Evolutionary conservation across 768 basidiomycete genomes (phyloP).

Genomic region (Boletus speciosus): DNA sequence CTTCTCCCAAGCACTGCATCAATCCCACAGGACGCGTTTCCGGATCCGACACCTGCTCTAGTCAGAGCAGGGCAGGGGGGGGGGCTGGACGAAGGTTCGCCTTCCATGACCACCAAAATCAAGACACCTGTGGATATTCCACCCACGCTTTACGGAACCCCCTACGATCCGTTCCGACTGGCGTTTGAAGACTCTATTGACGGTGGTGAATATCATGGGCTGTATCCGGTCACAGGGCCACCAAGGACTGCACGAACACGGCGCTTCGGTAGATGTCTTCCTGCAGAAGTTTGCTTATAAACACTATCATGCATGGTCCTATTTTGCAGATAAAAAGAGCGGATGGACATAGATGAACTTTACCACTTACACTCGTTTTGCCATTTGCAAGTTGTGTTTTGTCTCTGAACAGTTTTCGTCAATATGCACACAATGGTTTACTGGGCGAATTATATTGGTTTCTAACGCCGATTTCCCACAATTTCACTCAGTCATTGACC

Average conservation of each 20-base stretch:
- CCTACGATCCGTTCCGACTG: conserved; percentile 22
- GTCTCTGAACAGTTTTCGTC: background rate
- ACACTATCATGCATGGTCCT: background rate
- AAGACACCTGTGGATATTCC: background rate
- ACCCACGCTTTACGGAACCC: conserved; percentile 3
- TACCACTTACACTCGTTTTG: background rate
- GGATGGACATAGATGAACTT: background rate
- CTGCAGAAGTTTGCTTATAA: conserved; percentile 12
- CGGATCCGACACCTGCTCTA: conserved; percentile 15
- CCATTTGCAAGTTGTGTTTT: background rate
- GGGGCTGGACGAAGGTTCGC: background rate
- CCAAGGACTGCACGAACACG: conserved; percentile 7
- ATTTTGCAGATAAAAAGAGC: background rate
- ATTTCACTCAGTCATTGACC: background rate
- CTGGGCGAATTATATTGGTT: no score
- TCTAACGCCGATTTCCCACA: conserved; percentile 16
- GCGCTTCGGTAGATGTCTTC: conserved; percentile 16
- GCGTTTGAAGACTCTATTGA: conserved; percentile 9
- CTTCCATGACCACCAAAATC: background rate
- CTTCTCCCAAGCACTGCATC: conserved; percentile 8
- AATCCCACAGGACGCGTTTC: conserved; percentile 22
- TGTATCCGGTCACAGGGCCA: conserved; percentile 8
- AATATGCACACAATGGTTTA: no score
- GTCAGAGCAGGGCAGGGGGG: background rate
- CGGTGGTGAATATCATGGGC: background rate